These are phyloP conservation scores for Sugiyamaella chiloensis DNA, from an alignment of 805 yeast genomes.

Conservation along the genomic window DNA sequence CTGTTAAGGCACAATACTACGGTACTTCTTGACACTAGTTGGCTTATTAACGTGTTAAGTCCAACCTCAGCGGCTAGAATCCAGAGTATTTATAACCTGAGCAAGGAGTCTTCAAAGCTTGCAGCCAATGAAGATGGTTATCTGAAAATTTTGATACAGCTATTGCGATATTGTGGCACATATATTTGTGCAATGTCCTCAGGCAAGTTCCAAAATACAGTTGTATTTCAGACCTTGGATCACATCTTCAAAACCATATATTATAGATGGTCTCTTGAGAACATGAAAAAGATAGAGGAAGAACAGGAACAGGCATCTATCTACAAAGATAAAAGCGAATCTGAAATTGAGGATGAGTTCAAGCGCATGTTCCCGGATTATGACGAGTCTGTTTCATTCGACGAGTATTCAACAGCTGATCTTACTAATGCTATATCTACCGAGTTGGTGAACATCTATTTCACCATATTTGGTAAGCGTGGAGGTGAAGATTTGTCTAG, in stretches of 20 bases:
- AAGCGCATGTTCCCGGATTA: slow-evolving; percentile 80
- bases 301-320: slow-evolving; percentile 58
- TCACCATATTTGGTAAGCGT: slow-evolving; percentile 3
- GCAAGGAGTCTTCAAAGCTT: too few species aligned
- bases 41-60: background rate
- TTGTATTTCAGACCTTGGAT: background rate
- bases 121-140: background rate
- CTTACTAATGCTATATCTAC: background rate
- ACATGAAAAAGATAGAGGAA: slow-evolving; percentile 62
- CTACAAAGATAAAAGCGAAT: slow-evolving; percentile 62
- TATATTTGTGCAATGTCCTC: background rate
- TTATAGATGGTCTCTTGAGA: slow-evolving; percentile 77
- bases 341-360: slow-evolving; percentile 78
- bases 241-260: slow-evolving; percentile 39
- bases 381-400: slow-evolving; percentile 55
- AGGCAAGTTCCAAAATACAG: background rate
- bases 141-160: background rate
- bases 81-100: too few species aligned
- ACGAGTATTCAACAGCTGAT: slow-evolving; percentile 14
- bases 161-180: background rate
- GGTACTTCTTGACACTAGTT: background rate
- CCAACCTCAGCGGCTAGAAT: background rate
- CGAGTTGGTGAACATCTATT: slow-evolving; percentile 5
- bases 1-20: slow-evolving; percentile 28
- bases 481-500: too few species aligned